A percentile compares a stretch with the other conserved stretches of the same genome.
phyloP scores from a whole-genome alignment of 2,329 filamentous ascomycete genomes.

The Cytospora piceae region DNA sequence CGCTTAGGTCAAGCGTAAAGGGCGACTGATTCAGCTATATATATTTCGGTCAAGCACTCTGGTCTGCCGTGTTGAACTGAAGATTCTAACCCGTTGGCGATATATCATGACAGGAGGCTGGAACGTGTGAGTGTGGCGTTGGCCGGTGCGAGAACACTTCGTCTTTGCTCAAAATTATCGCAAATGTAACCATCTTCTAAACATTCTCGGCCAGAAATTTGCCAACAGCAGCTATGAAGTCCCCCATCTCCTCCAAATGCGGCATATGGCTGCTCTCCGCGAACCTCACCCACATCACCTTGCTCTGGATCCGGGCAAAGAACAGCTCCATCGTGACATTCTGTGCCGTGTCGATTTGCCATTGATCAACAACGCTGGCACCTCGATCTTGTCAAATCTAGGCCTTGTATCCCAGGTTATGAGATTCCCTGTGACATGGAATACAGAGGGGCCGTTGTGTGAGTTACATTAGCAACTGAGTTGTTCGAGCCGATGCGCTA shows the following conservation, averaged over 20 bases:
- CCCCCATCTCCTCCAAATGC: conserved; percentile 28
- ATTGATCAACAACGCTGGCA: conserved; percentile 27
- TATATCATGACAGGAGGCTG: background rate
- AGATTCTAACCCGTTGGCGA: too few species aligned
- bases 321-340: conserved; percentile 17
- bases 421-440: conserved; percentile 16
- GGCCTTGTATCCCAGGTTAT: conserved; percentile 21
- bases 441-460: conserved; percentile 15
- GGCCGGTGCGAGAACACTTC: too few species aligned
- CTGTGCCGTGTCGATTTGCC: conserved; percentile 29
- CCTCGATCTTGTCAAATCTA: conserved; percentile 17
- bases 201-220: background rate
- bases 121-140: background rate
- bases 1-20: too few species aligned
- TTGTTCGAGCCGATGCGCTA: conserved; percentile 23
- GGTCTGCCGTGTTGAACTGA: too few species aligned
- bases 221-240: conserved; percentile 11
- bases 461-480: background rate
- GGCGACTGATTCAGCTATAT: too few species aligned
- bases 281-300: conserved; percentile 29
- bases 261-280: conserved; percentile 25
- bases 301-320: conserved; percentile 18
- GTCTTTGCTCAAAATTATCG: too few species aligned
- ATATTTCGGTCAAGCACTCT: too few species aligned
- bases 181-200: too few species aligned